Conservation (phyloP, 371 early-diverging fungal species). For the Mucor racemosus region DNA sequence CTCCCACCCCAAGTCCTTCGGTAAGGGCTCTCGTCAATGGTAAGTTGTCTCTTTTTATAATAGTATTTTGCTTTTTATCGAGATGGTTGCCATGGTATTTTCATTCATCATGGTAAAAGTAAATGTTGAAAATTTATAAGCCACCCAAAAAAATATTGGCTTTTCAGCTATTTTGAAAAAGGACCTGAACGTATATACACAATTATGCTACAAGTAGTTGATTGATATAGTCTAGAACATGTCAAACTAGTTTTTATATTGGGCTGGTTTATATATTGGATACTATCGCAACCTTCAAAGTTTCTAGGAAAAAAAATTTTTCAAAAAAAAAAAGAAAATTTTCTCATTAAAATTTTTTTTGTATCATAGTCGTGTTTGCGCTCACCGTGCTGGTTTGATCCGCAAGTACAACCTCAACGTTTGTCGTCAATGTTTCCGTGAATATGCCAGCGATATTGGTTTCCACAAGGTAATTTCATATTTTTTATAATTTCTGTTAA, state of each 20-base stretch:
- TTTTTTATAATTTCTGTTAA: not conserved
- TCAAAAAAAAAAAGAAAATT: not conserved
- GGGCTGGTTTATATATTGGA: not conserved
- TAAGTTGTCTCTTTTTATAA: not conserved
- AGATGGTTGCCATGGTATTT: too few species aligned
- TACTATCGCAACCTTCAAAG: too few species aligned
- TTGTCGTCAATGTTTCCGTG: conserved; percentile 99
- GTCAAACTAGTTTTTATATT: not conserved
- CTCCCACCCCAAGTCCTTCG: conserved; percentile 95
- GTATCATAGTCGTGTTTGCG: conserved; percentile 89
- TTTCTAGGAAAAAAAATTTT: not conserved
- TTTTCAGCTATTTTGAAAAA: not conserved
- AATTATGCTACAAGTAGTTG: not conserved
- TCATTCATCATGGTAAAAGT: not conserved
- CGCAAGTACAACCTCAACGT: conserved; percentile 99
- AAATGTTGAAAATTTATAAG: conserved; percentile 9
- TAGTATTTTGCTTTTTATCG: not conserved
- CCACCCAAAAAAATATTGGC: conserved; percentile 11
- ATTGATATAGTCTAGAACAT: not conserved
- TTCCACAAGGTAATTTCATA: conserved; percentile 33
- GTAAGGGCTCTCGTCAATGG: conserved; percentile 99
- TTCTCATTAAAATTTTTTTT: conserved; percentile 2
- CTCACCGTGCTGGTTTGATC: conserved; percentile 99
- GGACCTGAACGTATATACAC: not conserved
- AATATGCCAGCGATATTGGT: conserved; percentile 98